phyloP scores from a whole-genome alignment of 768 basidiomycete genomes.

The Trametes gibbosa region DNA sequence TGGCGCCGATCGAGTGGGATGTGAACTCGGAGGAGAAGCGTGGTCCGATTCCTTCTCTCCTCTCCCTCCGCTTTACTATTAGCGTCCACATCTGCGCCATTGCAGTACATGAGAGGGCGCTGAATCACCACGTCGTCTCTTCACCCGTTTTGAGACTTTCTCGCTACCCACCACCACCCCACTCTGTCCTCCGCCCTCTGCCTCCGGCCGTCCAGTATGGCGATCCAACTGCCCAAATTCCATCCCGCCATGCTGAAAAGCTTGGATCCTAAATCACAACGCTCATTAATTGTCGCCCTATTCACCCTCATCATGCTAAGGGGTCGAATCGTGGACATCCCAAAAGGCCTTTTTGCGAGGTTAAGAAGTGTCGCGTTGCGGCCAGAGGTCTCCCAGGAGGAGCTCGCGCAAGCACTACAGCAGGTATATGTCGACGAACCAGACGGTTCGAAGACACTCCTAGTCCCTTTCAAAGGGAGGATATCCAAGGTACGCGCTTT shows the following conservation, averaged over 20 bases:
- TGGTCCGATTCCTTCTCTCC: background rate
- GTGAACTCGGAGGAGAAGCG: background rate
- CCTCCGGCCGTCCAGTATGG: background rate
- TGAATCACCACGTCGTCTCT: background rate
- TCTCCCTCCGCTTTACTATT: background rate
- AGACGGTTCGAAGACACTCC: slow-evolving; percentile 60
- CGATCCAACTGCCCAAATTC: slow-evolving; percentile 10
- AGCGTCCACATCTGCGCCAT: background rate
- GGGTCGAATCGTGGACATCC: slow-evolving; percentile 38
- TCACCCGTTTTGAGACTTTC: background rate
- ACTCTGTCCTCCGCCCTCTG: background rate
- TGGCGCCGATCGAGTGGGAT: background rate
- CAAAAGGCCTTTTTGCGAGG: slow-evolving; percentile 31
- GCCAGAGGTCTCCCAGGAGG: slow-evolving; percentile 29
- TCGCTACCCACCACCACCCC: background rate
- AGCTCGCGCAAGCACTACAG: slow-evolving; percentile 50
- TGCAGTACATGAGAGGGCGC: background rate
- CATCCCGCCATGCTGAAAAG: background rate
- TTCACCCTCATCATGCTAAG: slow-evolving; percentile 52
- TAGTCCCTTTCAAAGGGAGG: slow-evolving; percentile 62
- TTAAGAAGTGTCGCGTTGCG: slow-evolving; percentile 26
- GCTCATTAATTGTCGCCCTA: slow-evolving; percentile 40
- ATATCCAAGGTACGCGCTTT: slow-evolving; percentile 54
- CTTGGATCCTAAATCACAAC: slow-evolving; percentile 18
- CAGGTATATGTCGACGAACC: slow-evolving; percentile 59